phyloP scores from a whole-genome alignment of 805 yeast genomes.

The Kodamaea nitidulidarum region DNA sequence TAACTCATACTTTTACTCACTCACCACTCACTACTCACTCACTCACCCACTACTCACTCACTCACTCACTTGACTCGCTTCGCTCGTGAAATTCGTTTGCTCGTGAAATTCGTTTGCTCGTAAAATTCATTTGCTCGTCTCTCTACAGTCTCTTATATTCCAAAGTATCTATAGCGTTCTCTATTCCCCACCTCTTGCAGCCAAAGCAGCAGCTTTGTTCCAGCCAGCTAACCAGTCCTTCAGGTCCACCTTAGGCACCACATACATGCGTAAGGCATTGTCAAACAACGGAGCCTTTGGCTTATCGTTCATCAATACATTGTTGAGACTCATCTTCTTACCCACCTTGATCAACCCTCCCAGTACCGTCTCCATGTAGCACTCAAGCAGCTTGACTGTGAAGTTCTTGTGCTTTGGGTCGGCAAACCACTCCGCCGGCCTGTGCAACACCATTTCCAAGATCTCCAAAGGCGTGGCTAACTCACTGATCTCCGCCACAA shows the following conservation, averaged over 20 bases:
- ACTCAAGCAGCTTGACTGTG: conserved; percentile 54
- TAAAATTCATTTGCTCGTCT: too few species aligned
- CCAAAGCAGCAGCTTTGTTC: conserved; percentile 57
- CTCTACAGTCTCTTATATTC: too few species aligned
- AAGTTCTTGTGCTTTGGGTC: conserved; percentile 61
- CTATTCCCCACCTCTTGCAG: not conserved
- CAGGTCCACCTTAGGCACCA: conserved; percentile 71
- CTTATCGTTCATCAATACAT: conserved; percentile 55
- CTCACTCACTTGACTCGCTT: too few species aligned
- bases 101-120: too few species aligned
- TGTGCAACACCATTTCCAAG: conserved; percentile 51
- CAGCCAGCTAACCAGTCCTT: conserved; percentile 63
- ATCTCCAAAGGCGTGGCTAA: conserved; percentile 61
- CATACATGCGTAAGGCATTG: conserved; percentile 61
- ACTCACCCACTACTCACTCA: too few species aligned
- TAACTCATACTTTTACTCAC: too few species aligned
- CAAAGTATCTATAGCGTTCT: too few species aligned
- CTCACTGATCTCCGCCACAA: conserved; percentile 72
- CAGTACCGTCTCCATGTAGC: conserved; percentile 72
- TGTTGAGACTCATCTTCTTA: conserved; percentile 62
- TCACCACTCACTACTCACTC: too few species aligned
- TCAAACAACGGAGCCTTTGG: conserved; percentile 79
- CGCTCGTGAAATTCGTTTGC: too few species aligned
- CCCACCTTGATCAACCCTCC: conserved; percentile 90
- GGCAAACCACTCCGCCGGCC: conserved; percentile 68